These are phyloP conservation scores for Zygosaccharomyces bisporus DNA, from an alignment of 805 yeast genomes.

Conservation along the genomic window DNA sequence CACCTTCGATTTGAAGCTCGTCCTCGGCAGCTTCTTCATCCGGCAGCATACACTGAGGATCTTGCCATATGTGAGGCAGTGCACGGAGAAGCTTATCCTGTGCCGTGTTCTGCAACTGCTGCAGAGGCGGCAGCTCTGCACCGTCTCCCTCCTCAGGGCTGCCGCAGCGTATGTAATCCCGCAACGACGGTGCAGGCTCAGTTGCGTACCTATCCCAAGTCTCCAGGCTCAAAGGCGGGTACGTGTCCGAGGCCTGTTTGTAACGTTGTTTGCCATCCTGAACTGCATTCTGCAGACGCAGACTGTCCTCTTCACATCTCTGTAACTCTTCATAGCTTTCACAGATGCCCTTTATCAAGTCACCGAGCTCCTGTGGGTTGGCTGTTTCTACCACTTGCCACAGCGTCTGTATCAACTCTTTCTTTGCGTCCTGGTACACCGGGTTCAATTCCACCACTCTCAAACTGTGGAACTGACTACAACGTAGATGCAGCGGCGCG, in stretches of 20 bases:
- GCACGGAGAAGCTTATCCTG: slow-evolving; percentile 36
- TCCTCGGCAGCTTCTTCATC: slow-evolving; percentile 55
- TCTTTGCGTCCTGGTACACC: slow-evolving; percentile 14
- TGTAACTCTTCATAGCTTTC: slow-evolving; percentile 5
- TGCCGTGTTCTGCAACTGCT: background rate
- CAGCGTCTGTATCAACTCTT: slow-evolving; percentile 21
- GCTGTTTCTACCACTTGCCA: slow-evolving; percentile 18
- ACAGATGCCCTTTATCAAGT: slow-evolving; percentile 5
- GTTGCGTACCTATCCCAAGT: slow-evolving; percentile 24
- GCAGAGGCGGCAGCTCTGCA: background rate
- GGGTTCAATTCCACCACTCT: slow-evolving; percentile 14
- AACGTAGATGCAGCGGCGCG: slow-evolving; percentile 25
- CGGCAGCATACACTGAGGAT: slow-evolving; percentile 64
- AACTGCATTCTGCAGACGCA: slow-evolving; percentile 6
- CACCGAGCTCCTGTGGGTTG: slow-evolving; percentile 7
- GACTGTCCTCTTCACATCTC: slow-evolving; percentile 7
- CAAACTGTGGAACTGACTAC: slow-evolving; percentile 18
- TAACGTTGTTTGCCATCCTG: slow-evolving; percentile 16
- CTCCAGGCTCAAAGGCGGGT: slow-evolving; percentile 18
- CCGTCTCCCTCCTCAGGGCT: background rate
- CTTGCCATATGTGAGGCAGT: slow-evolving; percentile 46
- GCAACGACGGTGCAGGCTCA: slow-evolving; percentile 1
- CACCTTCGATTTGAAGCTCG: slow-evolving; percentile 66
- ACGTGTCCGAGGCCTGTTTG: slow-evolving; percentile 13
- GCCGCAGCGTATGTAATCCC: background rate